Evolutionary conservation across 352 stramenopile species (phyloP), one percentile per base, ranked within the genome.

Genomic region (Pythium myriotylum): DNA sequence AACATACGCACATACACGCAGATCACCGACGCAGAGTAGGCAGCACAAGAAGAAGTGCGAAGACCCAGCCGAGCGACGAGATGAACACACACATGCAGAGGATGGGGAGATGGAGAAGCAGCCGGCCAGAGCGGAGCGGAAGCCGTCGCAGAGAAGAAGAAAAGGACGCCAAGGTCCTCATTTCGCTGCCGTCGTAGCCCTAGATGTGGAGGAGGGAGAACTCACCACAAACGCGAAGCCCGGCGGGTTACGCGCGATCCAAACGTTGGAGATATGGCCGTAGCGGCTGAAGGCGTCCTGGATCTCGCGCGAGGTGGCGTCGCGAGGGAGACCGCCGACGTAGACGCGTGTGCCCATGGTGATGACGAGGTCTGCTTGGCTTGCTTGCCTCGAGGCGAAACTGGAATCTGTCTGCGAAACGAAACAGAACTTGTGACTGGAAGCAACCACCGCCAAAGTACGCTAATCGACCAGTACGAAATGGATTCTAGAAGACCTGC

Each of bases 141-240:
- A 24, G 3, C 29, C 23, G 56, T 33, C n/a, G 32, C n/a, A 39
- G 29, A 27, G 52, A 45, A 51, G 51, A 54, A 53, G 54, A 68
- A 45, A 39, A 59, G 46, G 20, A 46, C 29, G 27, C 45, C 23
- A 35, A 35, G 5, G 19, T 54, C 49, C 29, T 48, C 58, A 48
- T 27, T 19, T 57, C 54, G 54, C 54, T 64, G 62, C 54, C 62
- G 62, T 62, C 19, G 50, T 41, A 24, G 37, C 41, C 59, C 53
- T 39, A n/a, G 52, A 61, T 14, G 42, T 64, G 27, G 29, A 62
- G 40, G 61, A 64, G 41, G 45, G 51, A 45, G 49, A 71, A 93
- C 86, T 91, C 82, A 94, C 86, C 82, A 94, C 81, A 73, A 94
- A 94, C 77, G 86, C 86, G 69, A 94, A 94, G 68, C 86, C 86